Base-by-base conservation (phyloP, 2,329 filamentous ascomycete genomes). In the Fusarium marasasianum region DNA sequence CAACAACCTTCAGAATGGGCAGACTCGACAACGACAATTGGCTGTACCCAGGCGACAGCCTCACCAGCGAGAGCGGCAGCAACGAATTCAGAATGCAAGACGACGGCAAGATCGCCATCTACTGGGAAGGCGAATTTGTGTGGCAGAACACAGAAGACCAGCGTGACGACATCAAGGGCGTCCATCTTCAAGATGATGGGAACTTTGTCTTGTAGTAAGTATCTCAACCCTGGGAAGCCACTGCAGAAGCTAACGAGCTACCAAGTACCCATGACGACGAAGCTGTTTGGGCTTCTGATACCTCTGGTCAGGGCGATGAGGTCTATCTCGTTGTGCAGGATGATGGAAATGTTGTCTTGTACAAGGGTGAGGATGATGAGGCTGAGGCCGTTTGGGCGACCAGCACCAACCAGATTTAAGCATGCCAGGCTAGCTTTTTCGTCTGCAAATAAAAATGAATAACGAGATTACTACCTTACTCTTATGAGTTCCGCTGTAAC, bases 201-300 rank as follows among this genome's bases (percentile, higher is more conserved):
- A 81, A 81, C 66, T 47, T 81, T 18, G 76, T 71, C 65, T 67
- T 82, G n/a, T 81, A 81, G 80, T 81, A 76, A 66, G 80, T 78
- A 8, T 20, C 10, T 14, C 9, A 12, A 20, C 20, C 1, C 6
- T 8, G 12, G 1, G 8, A 20, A 2, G 12, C 1, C 14, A 12
- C 20, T 9, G 1, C 15, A 41, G 12, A 14, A 55, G 9, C 63
- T 73, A 8, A 74, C 6, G 10, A 9, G 9, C 2, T 18, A 2
- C 40, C 2, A 26, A 77, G 75, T 26, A 67, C 72, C 37, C 74
- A 76, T 8, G 44, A 74, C n/a, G 67, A 69, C 5, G 70, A 63
- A 6, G 18, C 70, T 13, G 66, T 73, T 26, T 81, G 80, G 80
- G 71, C 80, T 45, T 80, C 77, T 45, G 53, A 80, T 40, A 81